Percentiles rank a stretch among this genome's conserved stretches.
Evolutionary conservation across 2,329 filamentous ascomycete genomes (phyloP).

Genomic region (Ceratocystis smalleyi): DNA sequence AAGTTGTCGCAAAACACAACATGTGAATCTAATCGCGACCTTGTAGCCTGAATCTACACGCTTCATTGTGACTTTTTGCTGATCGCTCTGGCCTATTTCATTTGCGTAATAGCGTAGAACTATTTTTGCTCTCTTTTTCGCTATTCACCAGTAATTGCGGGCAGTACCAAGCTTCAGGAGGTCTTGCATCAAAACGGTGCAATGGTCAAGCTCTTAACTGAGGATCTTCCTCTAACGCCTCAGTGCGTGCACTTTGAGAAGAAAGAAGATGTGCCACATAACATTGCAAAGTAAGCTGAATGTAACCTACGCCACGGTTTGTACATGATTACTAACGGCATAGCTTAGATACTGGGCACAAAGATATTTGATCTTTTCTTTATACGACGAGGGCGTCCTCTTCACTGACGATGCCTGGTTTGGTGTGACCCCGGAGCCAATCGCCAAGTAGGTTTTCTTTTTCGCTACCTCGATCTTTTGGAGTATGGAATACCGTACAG

Average conservation of each 20-base stretch:
- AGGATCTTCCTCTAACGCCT: conserved; percentile 38
- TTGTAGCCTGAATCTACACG: not conserved
- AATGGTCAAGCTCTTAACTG: conserved; percentile 1
- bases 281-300: conserved; percentile 60
- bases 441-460: conserved; percentile 51
- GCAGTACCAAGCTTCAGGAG: not conserved
- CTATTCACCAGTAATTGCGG: no score
- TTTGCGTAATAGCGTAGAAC: not conserved
- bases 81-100: not conserved
- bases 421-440: conserved; percentile 83
- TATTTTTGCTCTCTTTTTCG: no score
- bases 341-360: conserved; percentile 69
- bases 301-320: not conserved
- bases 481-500: no score
- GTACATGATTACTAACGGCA: not conserved
- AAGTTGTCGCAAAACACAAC: not conserved
- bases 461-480: not conserved
- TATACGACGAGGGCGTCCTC: conserved; percentile 74
- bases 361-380: conserved; percentile 70
- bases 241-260: conserved; percentile 61
- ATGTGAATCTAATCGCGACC: conserved; percentile 1
- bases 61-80: not conserved
- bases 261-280: conserved; percentile 56
- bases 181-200: not conserved
- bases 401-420: conserved; percentile 95